Base-by-base conservation (phyloP, 2,329 filamentous ascomycete genomes). In the Amauroascus verrucosus region DNA sequence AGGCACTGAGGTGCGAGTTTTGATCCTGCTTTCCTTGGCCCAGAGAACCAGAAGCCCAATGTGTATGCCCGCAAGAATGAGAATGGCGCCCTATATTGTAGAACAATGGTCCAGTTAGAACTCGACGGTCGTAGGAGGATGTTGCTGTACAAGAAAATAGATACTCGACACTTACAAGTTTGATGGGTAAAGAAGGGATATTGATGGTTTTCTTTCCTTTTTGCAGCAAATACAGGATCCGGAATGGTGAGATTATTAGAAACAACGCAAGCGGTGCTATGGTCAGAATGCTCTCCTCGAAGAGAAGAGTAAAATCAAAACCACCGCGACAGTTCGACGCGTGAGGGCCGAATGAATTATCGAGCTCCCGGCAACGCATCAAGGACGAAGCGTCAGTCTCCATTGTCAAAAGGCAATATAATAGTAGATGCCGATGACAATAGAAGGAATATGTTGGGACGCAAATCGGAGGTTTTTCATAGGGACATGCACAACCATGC, bases 251-350 rank as follows among this genome's bases (percentile, higher is more conserved):
- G 6, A 35, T 14, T 4, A 32, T 32, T 14, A 14, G 13, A 35
- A 35, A 35, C 33, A 35, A 35, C 3, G 33, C 51, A 26, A 53
- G 57, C 8, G 53, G 48, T 18, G 46, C 33, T 14, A 58, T 47
- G 6, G 55, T 54, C 7, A 65, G 52, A n/a, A 65, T 60, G n/a
- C 51, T 57, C 43, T 67, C 59, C 54, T 66, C 64, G 33, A 67
- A 67, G 3, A 65, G 51, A 14, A 66, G 57, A 3, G 64, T 66
- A 49, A 67, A 67, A 45, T 67, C 64, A 53, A 65, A 65, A 18
- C 60, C 61, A 57, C 60, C 54, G 41, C 56, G 58, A 52, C 61
- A 67, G 14, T 55, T 54, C 14, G 41, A 46, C n/a, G 66, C 59
- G 11, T 53, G 54, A 43, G 64, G 63, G 16, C 64, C 64, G 40